Evolutionary conservation across 306 rosid genomes (phyloP), one percentile per base, ranked within the genome.

Genomic region (Malus fusca): DNA sequence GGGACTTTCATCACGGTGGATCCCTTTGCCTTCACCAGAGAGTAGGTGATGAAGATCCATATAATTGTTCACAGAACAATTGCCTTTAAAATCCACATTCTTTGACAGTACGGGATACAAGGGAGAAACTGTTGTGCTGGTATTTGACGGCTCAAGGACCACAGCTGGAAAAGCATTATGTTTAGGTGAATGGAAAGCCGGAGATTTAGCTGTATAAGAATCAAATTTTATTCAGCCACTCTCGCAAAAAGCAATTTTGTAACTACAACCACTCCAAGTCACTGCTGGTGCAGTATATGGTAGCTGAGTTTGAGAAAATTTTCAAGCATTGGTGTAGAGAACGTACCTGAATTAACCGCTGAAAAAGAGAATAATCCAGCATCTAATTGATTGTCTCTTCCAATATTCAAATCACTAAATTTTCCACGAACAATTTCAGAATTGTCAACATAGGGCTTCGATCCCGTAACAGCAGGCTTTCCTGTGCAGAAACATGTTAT

Each of bases 401-500:
- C 85, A n/a, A 61, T 53, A 63, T 66, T 26, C 52, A 51, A 48
- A 73, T 42, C 51, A 22, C 62, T 63, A 74, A 59, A 58, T 10
- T 77, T 52, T 30, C 43, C 70, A 10, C 15, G 40, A 70, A 66
- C 17, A 61, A 77, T 73, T 33, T 77, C 84, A 60, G 78, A 71
- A 46, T 46, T 80, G 42, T 66, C 68, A 72, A 48, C 58, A 65
- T 43, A 67, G 25, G 81, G 72, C 66, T 60, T 81, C 66, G 76
- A 75, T n/a, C 64, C 81, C 30, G 77, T 76, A 77, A 77, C 77
- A 51, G 71, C 82, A 44, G 62, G 74, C 44, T 78, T 76, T 84
- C 81, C 91, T 77, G 86, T 25, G 33, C 78, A 79, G 61, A 77
- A 68, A 61, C 71, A 81, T 81, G 84, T 80, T 52, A 79, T 37